These are phyloP conservation scores for Boletellus ananiceps DNA, from an alignment of 768 basidiomycete species.

Conservation along the genomic window DNA sequence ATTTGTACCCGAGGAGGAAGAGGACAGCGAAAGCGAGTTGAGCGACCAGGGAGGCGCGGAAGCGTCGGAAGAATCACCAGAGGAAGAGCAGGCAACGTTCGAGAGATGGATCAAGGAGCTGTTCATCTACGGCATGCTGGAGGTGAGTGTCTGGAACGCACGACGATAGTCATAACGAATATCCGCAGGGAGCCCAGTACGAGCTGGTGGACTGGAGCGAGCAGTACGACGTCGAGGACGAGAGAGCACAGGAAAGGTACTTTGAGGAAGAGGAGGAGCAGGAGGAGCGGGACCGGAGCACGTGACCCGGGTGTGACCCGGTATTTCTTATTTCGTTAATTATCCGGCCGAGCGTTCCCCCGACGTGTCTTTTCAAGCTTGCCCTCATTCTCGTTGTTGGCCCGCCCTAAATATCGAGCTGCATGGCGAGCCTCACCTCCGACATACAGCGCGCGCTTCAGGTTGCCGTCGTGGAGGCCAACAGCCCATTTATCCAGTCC, in stretches of 20 bases:
- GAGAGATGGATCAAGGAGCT: slow-evolving; percentile 59
- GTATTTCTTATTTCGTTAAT: slow-evolving; percentile 10
- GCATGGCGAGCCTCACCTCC: slow-evolving; percentile 33
- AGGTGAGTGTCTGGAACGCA: slow-evolving; percentile 41
- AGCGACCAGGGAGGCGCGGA: slow-evolving; percentile 18
- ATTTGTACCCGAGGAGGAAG: slow-evolving; percentile 61
- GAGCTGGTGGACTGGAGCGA: slow-evolving; percentile 76
- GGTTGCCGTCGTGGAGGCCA: slow-evolving; percentile 44
- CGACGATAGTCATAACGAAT: not conserved
- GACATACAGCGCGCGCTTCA: slow-evolving; percentile 51
- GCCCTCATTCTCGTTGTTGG: slow-evolving; percentile 37
- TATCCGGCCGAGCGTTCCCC: slow-evolving; percentile 8
- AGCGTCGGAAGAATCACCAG: slow-evolving; percentile 40
- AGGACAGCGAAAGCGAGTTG: slow-evolving; percentile 45
- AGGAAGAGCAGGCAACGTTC: slow-evolving; percentile 49
- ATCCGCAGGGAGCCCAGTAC: slow-evolving; percentile 58
- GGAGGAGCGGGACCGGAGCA: slow-evolving; percentile 37
- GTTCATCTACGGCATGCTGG: slow-evolving; percentile 72
- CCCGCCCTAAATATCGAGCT: slow-evolving; percentile 37
- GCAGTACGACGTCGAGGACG: slow-evolving; percentile 53
- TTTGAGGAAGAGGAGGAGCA: slow-evolving; percentile 65
- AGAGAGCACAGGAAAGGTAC: slow-evolving; percentile 67
- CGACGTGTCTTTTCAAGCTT: slow-evolving; percentile 25
- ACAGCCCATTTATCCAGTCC: slow-evolving; percentile 33
- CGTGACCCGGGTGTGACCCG: slow-evolving; percentile 16